These are phyloP conservation scores for Ogataea trehalophila DNA, from an alignment of 805 yeast species.

Conservation along the genomic window DNA sequence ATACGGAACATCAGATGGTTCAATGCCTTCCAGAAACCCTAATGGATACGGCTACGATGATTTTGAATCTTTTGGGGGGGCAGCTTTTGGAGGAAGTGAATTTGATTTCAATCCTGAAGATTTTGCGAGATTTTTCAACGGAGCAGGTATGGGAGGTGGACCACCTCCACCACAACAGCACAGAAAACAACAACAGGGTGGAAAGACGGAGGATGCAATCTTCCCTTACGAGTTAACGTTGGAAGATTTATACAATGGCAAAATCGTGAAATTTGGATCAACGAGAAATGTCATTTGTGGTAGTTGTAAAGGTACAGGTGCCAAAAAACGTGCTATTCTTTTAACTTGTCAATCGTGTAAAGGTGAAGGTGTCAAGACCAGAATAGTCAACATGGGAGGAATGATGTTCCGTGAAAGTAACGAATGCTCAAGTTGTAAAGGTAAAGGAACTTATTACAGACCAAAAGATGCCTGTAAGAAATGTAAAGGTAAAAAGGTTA, in stretches of 20 bases:
- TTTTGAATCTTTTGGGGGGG: slow-evolving; percentile 39
- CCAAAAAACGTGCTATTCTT: slow-evolving; percentile 51
- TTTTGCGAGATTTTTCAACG: slow-evolving; percentile 66
- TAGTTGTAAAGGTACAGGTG: slow-evolving; percentile 73
- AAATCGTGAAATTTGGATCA: slow-evolving; percentile 66
- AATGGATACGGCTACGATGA: slow-evolving; percentile 31
- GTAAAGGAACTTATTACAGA: slow-evolving; percentile 56
- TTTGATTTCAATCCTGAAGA: slow-evolving; percentile 63
- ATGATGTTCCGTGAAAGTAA: slow-evolving; percentile 58
- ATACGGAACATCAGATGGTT: slow-evolving; percentile 42
- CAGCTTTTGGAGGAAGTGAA: slow-evolving; percentile 34
- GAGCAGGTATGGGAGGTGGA: slow-evolving; percentile 23
- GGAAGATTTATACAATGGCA: slow-evolving; percentile 77
- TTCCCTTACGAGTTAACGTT: slow-evolving; percentile 59
- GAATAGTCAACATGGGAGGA: slow-evolving; percentile 65
- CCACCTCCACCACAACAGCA: slow-evolving; percentile 14
- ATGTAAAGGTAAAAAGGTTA: slow-evolving; percentile 62
- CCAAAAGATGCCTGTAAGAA: slow-evolving; percentile 71
- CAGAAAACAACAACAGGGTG: slow-evolving; percentile 9
- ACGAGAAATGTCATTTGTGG: slow-evolving; percentile 70
- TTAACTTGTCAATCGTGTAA: slow-evolving; percentile 61
- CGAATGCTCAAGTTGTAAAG: slow-evolving; percentile 65
- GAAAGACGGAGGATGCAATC: slow-evolving; percentile 61
- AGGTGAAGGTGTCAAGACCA: slow-evolving; percentile 63
- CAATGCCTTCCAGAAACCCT: slow-evolving; percentile 18